A percentile compares a stretch with the other conserved stretches of the same genome.
Evolutionary conservation across 2,329 filamentous ascomycete genomes (phyloP).

Genomic region (Aspergillus eucalypticola): DNA sequence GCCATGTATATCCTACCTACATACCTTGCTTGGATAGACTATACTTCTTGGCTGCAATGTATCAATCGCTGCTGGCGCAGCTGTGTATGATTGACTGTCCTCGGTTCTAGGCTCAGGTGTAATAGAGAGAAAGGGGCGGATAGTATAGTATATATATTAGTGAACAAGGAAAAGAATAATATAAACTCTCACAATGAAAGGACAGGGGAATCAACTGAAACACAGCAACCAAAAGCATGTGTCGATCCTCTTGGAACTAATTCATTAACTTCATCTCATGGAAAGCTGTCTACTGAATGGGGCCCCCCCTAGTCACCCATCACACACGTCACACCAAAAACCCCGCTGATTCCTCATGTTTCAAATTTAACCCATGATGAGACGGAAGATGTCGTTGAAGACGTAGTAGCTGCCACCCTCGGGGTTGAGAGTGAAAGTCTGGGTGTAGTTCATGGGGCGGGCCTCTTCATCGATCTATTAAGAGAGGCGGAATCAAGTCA

Average conservation of each 20-base stretch:
- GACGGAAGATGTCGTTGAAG: constrained; percentile 92
- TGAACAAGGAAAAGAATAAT: background rate
- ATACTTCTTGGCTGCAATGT: background rate
- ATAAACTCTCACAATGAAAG: background rate
- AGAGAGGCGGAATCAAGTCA: background rate
- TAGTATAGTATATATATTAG: background rate
- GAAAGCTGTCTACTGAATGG: background rate
- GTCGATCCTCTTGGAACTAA: constrained; percentile 1
- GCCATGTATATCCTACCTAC: background rate
- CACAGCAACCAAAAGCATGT: background rate
- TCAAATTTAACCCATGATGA: constrained; percentile 52
- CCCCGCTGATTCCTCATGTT: background rate
- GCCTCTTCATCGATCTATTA: constrained; percentile 78
- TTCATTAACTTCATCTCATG: constrained; percentile 22
- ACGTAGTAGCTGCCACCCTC: constrained; percentile 78
- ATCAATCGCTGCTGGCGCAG: background rate
- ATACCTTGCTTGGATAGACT: background rate
- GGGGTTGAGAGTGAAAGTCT: constrained; percentile 80
- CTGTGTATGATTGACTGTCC: background rate
- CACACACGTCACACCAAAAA: background rate
- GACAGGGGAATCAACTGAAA: background rate
- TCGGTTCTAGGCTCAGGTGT: background rate
- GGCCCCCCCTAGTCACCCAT: background rate
- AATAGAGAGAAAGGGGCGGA: background rate
- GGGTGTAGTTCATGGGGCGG: constrained; percentile 86